phyloP scores from a whole-genome alignment of 176 grass and related monocot species.

The Urochloa ruziziensis region DNA sequence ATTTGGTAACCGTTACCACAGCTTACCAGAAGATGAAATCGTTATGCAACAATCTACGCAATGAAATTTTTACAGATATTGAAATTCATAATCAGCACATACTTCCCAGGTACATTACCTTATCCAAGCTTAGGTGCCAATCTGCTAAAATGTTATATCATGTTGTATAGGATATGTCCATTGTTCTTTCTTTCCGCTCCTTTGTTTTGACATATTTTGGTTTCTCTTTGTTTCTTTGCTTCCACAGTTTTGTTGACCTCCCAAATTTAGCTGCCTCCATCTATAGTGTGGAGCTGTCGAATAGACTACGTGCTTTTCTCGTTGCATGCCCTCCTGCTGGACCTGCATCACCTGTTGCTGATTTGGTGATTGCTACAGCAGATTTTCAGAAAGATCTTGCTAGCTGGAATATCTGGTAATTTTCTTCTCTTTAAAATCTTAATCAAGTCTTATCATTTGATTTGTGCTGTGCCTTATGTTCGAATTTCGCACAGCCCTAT shows the following conservation, averaged over 20 bases:
- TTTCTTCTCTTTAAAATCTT: not conserved
- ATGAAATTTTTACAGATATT: conserved; percentile 98
- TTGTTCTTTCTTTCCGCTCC: too few species aligned
- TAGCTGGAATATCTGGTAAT: conserved; percentile 96
- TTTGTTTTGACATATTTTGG: not conserved
- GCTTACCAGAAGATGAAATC: conserved; percentile 93
- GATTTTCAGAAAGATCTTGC: conserved; percentile 95
- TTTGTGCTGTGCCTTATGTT: conserved; percentile 10
- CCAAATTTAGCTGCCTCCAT: conserved; percentile 84
- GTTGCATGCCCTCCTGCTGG: conserved; percentile 88
- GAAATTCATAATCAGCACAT: conserved; percentile 98
- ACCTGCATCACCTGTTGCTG: conserved; percentile 79
- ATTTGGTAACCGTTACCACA: conserved; percentile 67
- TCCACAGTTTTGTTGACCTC: conserved; percentile 82
- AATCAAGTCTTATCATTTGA: not conserved
- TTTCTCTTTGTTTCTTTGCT: conserved; percentile 26
- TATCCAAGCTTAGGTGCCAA: not conserved
- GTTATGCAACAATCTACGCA: conserved; percentile 81
- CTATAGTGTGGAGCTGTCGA: conserved; percentile 81
- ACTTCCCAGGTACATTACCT: conserved; percentile 65
- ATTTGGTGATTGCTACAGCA: conserved; percentile 87
- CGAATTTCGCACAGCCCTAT: conserved; percentile 54
- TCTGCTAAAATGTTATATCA: conserved; percentile 6
- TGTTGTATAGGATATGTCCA: too few species aligned
- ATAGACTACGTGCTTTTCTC: conserved; percentile 81